Evolutionary conservation across 2,329 filamentous ascomycete genomes (phyloP), one percentile per base, ranked within the genome.

Genomic region (Ascocoryne sarcoides): DNA sequence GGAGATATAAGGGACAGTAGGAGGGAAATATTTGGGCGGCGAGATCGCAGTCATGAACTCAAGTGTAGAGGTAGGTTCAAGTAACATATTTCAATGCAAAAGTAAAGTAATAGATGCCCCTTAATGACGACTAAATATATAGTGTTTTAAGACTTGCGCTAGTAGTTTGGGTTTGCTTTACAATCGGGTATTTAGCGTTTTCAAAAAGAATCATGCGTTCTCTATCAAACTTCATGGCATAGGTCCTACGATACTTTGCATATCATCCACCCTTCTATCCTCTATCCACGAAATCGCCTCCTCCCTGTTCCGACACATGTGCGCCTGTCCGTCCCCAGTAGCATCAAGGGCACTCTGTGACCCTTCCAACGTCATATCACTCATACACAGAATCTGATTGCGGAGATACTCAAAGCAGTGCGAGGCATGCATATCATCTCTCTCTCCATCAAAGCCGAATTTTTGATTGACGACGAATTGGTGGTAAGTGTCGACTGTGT

Each of bases 331-430:
- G 14, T 48, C 37, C 0, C 53, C 56, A 3, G 47, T 54, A 7
- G 52, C 47, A 42, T 54, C 55, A 3, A 54, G 28, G n/a, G 45
- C 43, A 10, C 44, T 50, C 28, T 50, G 33, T 3, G 42, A 48
- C 5, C 58, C 58, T 28, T 62, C 58, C 2, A 62, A 40, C 1
- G 59, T 60, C 59, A 61, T 61, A 44, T 61, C 59, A 5, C 50
- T 43, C 47, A 54, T 58, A 35, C 58, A 61, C 12, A 61, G 20
- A 15, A 60, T 57, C 34, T 54, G 53, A 40, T 55, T 57, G 4
- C 58, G 42, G 12, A 61, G 40, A 38, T 60, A 60, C 29, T 61
- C 58, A 30, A 61, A 60, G 37, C 58, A 61, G 36, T 61, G 57
- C 1, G 48, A 45, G 1, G 55, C 55, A 30, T 60, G 57, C 31